These are phyloP conservation scores for Alternaria conjuncta DNA, from an alignment of 2,329 filamentous ascomycete genomes.

Conservation along the genomic window DNA sequence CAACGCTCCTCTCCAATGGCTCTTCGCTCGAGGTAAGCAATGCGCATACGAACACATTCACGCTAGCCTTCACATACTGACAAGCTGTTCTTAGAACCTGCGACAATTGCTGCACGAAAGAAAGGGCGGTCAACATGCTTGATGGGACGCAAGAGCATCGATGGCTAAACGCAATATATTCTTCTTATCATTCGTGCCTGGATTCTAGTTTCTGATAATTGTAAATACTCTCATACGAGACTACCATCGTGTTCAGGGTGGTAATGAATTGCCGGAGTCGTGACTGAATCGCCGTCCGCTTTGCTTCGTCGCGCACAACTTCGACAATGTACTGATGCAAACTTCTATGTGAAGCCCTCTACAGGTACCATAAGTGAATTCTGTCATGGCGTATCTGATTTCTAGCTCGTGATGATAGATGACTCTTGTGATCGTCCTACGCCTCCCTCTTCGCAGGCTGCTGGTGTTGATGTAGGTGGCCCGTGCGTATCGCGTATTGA, in stretches of 20 bases:
- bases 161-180: not conserved
- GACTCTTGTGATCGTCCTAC: not conserved
- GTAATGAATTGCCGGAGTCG: too few species aligned
- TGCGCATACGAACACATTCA: fast-evolving
- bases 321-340: not conserved
- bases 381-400: not conserved
- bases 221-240: too few species aligned
- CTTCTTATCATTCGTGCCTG: not conserved
- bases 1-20: not conserved
- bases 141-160: not conserved
- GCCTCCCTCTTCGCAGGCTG: not conserved
- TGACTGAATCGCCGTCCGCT: not conserved
- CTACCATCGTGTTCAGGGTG: too few species aligned
- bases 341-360: not conserved
- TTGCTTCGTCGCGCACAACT: not conserved
- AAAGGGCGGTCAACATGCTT: not conserved
- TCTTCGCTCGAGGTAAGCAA: not conserved
- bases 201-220: not conserved
- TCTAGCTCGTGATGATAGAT: not conserved
- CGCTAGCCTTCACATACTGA: not conserved
- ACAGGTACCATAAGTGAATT: not conserved
- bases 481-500: too few species aligned
- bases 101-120: not conserved
- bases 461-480: not conserved
- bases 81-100: not conserved